phyloP scores from a whole-genome alignment of 768 basidiomycete genomes.

The Lyophyllum shimeji region DNA sequence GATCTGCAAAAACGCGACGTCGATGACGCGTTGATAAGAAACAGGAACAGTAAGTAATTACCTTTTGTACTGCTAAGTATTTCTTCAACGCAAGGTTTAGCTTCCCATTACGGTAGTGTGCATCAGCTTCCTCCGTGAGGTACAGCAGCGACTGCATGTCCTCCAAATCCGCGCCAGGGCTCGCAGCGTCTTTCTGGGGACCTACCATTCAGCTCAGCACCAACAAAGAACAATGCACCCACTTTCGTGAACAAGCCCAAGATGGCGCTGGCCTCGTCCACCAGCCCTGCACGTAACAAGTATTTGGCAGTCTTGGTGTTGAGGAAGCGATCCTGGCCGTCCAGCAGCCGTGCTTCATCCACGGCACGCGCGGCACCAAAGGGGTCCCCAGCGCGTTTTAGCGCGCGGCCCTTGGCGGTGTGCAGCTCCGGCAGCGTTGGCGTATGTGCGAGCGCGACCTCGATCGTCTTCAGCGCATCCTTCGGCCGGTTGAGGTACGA shows the following conservation, averaged over 20 bases:
- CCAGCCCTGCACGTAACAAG: slow-evolving; percentile 75
- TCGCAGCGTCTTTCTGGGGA: slow-evolving; percentile 79
- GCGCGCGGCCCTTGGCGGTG: slow-evolving; percentile 75
- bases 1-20: slow-evolving; percentile 39
- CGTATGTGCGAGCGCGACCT: slow-evolving; percentile 74
- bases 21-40: not conserved
- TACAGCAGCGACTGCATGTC: slow-evolving; percentile 96
- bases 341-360: slow-evolving; percentile 81
- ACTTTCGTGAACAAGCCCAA: slow-evolving; percentile 94
- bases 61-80: slow-evolving; percentile 75
- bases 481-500: slow-evolving; percentile 56
- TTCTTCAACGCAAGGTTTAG: slow-evolving; percentile 82
- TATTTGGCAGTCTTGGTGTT: slow-evolving; percentile 96
- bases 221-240: slow-evolving; percentile 15
- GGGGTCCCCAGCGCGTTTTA: slow-evolving; percentile 85
- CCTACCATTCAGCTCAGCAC: not conserved
- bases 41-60: slow-evolving; percentile 27
- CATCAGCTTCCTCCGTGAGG: slow-evolving; percentile 77
- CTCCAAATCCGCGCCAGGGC: slow-evolving; percentile 78
- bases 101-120: slow-evolving; percentile 63
- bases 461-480: slow-evolving; percentile 61
- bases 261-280: slow-evolving; percentile 71
- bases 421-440: slow-evolving; percentile 92
- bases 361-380: slow-evolving; percentile 71
- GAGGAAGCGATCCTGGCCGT: slow-evolving; percentile 93